Evolutionary conservation across 2,329 filamentous ascomycete species (phyloP), one percentile per base, ranked within the genome.

Genomic region (Cryphonectria naterciae): DNA sequence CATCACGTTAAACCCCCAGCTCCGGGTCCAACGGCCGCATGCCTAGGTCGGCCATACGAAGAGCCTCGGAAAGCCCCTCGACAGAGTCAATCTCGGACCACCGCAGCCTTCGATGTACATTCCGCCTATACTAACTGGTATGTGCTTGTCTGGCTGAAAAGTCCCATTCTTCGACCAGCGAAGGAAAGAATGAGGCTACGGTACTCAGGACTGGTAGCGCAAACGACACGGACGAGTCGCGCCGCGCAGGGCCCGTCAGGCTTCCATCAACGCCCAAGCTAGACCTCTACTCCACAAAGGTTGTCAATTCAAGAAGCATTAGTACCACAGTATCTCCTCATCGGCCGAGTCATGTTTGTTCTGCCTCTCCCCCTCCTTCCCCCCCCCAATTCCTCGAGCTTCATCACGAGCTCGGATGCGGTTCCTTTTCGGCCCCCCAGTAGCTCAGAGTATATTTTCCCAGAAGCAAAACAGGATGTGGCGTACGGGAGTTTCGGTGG

Each of bases 281-380:
- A 58, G 19, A 32, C 13, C 13, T 28, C 52, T 56, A 25, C 52
- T 32, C 28, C 25, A 58, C 54, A 58, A 56, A 19, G 54, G 54
- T 19, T 32, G 54, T 58, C 54, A 32, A 56, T 32, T 19, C 28
- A 19, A 58, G 49, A 32, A 35, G 54, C 28, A 32, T 17, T 19
- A 58, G 25, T 32, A 32, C 15, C 54, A 56, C 25, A 56, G 52
- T 32, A 58, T 49, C 22, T n/a, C 54, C 13, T 65, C 43, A 35
- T 11, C 43, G 46, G 46, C 64, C 64, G 64, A 66, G 64, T 66
- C 64, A 66, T 52, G 35, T 22, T 25, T 52, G 35, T 35, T 35
- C 46, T 66, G 64, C 4, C 52, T 37, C 17, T 4, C 13, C 37
- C n/a, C 63, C 32, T 32, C 52, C 37, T 17, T 4, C 13, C 37